Evolutionary conservation across 2,329 filamentous ascomycete genomes (phyloP).

Genomic region (Sporothrix euskadiensis): DNA sequence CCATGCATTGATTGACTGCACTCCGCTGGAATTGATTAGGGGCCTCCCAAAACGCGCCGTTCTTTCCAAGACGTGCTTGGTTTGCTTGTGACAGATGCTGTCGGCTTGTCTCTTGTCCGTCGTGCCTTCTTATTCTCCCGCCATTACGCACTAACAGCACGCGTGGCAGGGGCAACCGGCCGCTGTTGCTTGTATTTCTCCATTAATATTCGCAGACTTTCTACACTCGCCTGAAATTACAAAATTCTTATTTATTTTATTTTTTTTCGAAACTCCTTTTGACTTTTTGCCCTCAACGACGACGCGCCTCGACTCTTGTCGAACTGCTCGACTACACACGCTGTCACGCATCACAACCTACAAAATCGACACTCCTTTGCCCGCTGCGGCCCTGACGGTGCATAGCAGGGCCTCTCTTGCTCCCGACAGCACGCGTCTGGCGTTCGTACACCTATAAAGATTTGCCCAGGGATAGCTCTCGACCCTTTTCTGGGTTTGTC

Average conservation of each 20-base stretch:
- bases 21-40: background rate
- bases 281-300: background rate
- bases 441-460: background rate
- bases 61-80: background rate
- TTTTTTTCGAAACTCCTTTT: background rate
- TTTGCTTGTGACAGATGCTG: slow-evolving; percentile 17
- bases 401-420: slow-evolving; percentile 9
- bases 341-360: background rate
- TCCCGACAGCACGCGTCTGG: slow-evolving; percentile 12
- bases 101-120: background rate
- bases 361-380: background rate
- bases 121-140: background rate
- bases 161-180: slow-evolving; percentile 6
- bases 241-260: background rate
- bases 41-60: background rate
- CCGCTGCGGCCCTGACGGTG: slow-evolving; percentile 22
- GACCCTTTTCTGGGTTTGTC: background rate
- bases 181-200: slow-evolving; percentile 6
- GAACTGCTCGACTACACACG: background rate
- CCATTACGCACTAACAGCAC: slow-evolving; percentile 10
- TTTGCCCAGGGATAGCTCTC: slow-evolving; percentile 10
- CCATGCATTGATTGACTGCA: background rate
- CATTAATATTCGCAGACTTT: background rate
- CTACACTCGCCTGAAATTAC: slow-evolving; percentile 4
- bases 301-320: slow-evolving; percentile 13